Percentiles rank a stretch among this genome's conserved stretches.
phyloP scores from a whole-genome alignment of 805 yeast genomes.

The Starmera caribaea region DNA sequence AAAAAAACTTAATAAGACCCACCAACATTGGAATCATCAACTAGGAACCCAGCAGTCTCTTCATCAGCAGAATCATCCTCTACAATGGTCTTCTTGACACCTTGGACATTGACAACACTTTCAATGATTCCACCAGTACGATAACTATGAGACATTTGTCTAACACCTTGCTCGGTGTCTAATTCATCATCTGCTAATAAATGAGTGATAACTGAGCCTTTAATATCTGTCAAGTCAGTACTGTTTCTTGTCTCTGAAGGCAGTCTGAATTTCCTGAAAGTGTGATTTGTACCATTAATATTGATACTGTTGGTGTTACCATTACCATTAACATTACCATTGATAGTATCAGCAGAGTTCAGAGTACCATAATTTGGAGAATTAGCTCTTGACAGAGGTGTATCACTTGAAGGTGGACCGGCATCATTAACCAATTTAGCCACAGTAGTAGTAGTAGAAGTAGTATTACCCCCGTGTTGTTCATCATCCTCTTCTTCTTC shows the following conservation, averaged over 20 bases:
- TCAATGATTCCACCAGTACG: constrained; percentile 50
- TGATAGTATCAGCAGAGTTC: constrained; percentile 1
- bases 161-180: no score
- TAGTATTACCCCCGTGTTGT: constrained; percentile 1
- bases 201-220: neutral
- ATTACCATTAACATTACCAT: neutral
- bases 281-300: constrained; percentile 2
- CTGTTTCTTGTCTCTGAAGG: constrained; percentile 9
- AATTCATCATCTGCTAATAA: neutral
- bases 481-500: constrained; percentile 9
- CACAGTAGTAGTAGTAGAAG: neutral
- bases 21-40: constrained; percentile 1
- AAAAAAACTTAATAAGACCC: neutral
- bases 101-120: constrained; percentile 73
- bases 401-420: constrained; percentile 4
- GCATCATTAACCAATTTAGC: constrained; percentile 2
- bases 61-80: constrained; percentile 49
- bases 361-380: constrained; percentile 16
- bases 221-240: constrained; percentile 6
- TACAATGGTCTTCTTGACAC: constrained; percentile 78
- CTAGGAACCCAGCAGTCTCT: constrained; percentile 5
- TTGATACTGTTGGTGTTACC: constrained; percentile 1
- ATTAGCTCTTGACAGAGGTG: constrained; percentile 5
- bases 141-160: constrained; percentile 6
- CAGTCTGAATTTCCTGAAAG: constrained; percentile 3